Conservation (phyloP, 2,329 filamentous ascomycete species). For the Pseudopyricularia cyperi region DNA sequence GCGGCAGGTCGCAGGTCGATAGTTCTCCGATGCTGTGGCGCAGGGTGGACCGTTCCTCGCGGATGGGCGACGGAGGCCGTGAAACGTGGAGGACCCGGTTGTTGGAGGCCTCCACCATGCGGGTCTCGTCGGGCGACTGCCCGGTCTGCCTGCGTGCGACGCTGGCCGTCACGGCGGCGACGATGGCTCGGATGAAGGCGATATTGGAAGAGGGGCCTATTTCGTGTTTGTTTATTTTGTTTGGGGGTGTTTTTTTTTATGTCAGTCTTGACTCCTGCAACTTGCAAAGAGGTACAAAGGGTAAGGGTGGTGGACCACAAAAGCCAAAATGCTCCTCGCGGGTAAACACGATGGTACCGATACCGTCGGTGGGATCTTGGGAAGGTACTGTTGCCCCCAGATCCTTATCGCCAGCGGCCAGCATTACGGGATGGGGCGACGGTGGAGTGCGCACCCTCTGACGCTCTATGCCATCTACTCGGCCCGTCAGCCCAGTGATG, state of each 20-base stretch:
- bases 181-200: conserved; percentile 12
- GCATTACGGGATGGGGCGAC: background rate
- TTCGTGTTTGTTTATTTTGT: background rate
- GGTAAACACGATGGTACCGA: conserved; percentile 11
- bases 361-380: conserved; percentile 9
- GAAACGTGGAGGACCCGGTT: background rate
- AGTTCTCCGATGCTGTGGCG: background rate
- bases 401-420: background rate
- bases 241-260: too few species aligned
- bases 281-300: background rate
- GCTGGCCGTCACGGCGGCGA: conserved; percentile 4
- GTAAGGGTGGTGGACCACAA: conserved; percentile 7
- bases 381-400: background rate
- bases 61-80: background rate
- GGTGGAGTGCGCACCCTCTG: background rate
- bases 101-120: background rate
- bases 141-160: background rate
- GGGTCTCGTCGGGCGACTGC: background rate
- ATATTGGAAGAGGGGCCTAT: conserved; percentile 13
- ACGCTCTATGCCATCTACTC: background rate
- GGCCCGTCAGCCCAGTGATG: background rate
- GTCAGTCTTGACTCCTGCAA: background rate
- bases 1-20: conserved; percentile 1
- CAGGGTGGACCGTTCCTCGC: background rate
- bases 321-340: conserved; percentile 10